Conservation (phyloP, 495 filamentous ascomycete genomes). For the Oleoguttula mirabilis region DNA sequence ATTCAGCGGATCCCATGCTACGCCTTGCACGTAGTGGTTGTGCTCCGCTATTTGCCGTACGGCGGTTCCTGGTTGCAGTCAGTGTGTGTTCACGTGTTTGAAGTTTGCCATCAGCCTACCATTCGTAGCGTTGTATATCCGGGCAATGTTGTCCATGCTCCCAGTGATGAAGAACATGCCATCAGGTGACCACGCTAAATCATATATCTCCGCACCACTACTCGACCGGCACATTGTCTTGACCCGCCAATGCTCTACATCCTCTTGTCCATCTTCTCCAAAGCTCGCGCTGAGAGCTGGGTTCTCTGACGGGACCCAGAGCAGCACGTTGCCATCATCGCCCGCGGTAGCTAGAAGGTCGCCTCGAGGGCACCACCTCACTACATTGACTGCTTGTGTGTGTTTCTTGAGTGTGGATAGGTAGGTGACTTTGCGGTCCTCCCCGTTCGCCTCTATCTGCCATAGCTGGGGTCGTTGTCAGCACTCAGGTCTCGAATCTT, state of each 20-base stretch:
- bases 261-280: constrained; percentile 75
- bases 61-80: constrained; percentile 53
- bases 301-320: constrained; percentile 84
- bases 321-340: constrained; percentile 90
- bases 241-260: constrained; percentile 92
- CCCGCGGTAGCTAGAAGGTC: constrained; percentile 90
- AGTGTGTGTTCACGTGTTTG: background rate
- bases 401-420: constrained; percentile 84
- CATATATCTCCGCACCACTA: constrained; percentile 82
- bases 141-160: constrained; percentile 96
- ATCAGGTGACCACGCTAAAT: constrained; percentile 96
- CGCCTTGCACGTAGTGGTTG: constrained; percentile 97
- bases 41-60: constrained; percentile 97
- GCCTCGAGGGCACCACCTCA: constrained; percentile 86
- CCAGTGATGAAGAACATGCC: constrained; percentile 93
- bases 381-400: constrained; percentile 96
- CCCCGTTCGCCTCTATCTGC: constrained; percentile 77
- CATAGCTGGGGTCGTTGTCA: constrained; percentile 55
- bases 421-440: constrained; percentile 78
- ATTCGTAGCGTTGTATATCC: constrained; percentile 90
- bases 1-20: constrained; percentile 96
- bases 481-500: background rate
- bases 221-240: constrained; percentile 95
- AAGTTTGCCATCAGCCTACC: constrained; percentile 38
- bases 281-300: constrained; percentile 50